Evolutionary conservation across 768 basidiomycete genomes (phyloP).

Genomic region (Suillus bovinus): DNA sequence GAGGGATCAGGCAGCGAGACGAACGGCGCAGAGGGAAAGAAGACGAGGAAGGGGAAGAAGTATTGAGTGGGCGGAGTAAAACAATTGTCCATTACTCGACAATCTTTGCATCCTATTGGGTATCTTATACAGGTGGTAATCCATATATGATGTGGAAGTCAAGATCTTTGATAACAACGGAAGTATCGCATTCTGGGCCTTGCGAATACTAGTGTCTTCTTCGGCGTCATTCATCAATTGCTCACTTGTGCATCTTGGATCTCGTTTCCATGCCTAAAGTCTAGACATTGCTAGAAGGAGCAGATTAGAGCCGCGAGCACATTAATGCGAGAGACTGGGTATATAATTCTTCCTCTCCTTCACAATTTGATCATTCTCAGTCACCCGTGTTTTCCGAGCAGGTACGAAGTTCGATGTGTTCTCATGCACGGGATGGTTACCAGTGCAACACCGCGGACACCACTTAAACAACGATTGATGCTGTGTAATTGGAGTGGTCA

Average conservation of each 20-base stretch:
- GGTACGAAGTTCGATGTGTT: background rate
- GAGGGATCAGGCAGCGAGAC: conserved; percentile 71
- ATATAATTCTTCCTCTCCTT: background rate
- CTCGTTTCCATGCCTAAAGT: background rate
- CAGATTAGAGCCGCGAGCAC: background rate
- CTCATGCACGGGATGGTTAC: background rate
- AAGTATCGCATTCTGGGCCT: background rate
- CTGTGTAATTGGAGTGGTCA: background rate
- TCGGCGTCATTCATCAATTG: background rate
- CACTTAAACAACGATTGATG: background rate
- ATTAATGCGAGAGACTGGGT: background rate
- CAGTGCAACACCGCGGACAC: background rate
- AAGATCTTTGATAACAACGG: too few species aligned
- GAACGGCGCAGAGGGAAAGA: conserved; percentile 54
- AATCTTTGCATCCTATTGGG: background rate
- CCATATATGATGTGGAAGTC: background rate
- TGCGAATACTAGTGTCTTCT: background rate
- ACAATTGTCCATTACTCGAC: background rate
- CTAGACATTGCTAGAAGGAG: background rate
- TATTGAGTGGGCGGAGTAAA: conserved; percentile 24
- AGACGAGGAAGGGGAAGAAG: conserved; percentile 51
- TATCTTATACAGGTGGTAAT: conserved; percentile 14
- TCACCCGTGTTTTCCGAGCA: background rate
- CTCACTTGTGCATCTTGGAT: background rate
- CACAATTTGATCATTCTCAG: background rate